Evolutionary conservation across 2,329 filamentous ascomycete genomes (phyloP).

Genomic region (Beauveria varroae): DNA sequence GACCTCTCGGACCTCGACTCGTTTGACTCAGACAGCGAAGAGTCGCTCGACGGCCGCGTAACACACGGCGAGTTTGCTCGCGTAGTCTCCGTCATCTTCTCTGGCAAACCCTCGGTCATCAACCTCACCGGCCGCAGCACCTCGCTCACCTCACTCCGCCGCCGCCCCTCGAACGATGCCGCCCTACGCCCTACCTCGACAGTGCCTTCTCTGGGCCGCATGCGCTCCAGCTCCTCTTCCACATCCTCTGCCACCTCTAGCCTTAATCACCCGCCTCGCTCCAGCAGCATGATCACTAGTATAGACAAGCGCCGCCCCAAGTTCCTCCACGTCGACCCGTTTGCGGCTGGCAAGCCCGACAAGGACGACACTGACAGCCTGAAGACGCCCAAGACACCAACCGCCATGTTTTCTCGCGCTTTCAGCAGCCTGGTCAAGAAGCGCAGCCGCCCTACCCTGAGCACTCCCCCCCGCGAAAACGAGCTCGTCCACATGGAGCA

Average conservation of each 20-base stretch:
- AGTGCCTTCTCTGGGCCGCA: slow-evolving; percentile 23
- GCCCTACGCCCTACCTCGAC: slow-evolving; percentile 24
- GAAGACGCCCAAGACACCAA: slow-evolving; percentile 37
- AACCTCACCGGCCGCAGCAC: slow-evolving; percentile 40
- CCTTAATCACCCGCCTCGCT: slow-evolving; percentile 28
- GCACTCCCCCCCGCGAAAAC: slow-evolving; percentile 12
- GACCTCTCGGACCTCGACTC: slow-evolving; percentile 25
- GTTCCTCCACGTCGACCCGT: slow-evolving; percentile 50
- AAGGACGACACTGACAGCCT: slow-evolving; percentile 23
- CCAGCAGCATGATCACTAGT: slow-evolving; percentile 36
- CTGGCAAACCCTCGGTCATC: slow-evolving; percentile 52
- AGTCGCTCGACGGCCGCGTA: slow-evolving; percentile 23
- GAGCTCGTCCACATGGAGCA: slow-evolving; percentile 29
- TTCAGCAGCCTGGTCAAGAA: slow-evolving; percentile 44
- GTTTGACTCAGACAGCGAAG: slow-evolving; percentile 36
- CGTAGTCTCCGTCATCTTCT: slow-evolving; percentile 51
- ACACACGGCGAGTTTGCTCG: slow-evolving; percentile 50
- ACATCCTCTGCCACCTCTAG: slow-evolving; percentile 27
- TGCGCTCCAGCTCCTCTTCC: slow-evolving; percentile 26
- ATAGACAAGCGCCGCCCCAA: slow-evolving; percentile 30
- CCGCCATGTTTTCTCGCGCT: slow-evolving; percentile 44
- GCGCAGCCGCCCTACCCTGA: slow-evolving; percentile 44
- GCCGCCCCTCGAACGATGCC: slow-evolving; percentile 16
- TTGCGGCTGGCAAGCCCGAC: slow-evolving; percentile 30
- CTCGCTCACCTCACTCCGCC: slow-evolving; percentile 29